Evolutionary conservation across 2,329 filamentous ascomycete species (phyloP), one percentile per base, ranked within the genome.

Genomic region (Xylaria sp.): DNA sequence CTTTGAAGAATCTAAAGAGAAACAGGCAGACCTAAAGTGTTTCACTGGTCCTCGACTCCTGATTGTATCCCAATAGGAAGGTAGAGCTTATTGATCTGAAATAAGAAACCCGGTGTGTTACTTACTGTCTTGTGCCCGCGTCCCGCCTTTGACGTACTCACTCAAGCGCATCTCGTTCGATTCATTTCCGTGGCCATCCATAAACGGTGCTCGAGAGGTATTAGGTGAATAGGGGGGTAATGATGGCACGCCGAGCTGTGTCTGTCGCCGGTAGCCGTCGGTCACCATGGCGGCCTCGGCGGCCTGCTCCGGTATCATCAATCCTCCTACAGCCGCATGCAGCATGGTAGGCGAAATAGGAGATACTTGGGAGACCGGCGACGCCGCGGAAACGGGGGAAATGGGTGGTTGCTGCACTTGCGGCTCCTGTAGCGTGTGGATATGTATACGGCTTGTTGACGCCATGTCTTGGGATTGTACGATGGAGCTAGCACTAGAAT

Each of bases 121-220:
- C 29, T 34, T 34, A 34, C 29, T 70, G 16, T 68, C 62, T 59
- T 74, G 71, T 40, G 71, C 70, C 34, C 71, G 61, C 24, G 71
- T 71, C 54, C 69, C 61, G 9, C 70, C 71, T 54, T 73, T 73
- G 46, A 72, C 69, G 44, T 74, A 73, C 2, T 66, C 71, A 56
- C 71, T 73, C 44, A 73, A 54, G 34, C 71, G 62, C 63, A 72
- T 68, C 13, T 74, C 71, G 46, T 73, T 73, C 24, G 63, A 67
- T 57, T 72, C 71, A 24, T 61, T 48, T 4, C 60, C 67, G 45
- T 73, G 72, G 2, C 71, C 71, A 6, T 54, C 56, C 71, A 72
- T 73, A 29, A 64, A 64, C 29, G 50, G 52, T 2, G 60, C 57
- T 34, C 59, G 50, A 18, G 60, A 61, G 6, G 60, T 56, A 8